Conservation (phyloP, 2,329 filamentous ascomycete species). For the Fusarium chuoi region DNA sequence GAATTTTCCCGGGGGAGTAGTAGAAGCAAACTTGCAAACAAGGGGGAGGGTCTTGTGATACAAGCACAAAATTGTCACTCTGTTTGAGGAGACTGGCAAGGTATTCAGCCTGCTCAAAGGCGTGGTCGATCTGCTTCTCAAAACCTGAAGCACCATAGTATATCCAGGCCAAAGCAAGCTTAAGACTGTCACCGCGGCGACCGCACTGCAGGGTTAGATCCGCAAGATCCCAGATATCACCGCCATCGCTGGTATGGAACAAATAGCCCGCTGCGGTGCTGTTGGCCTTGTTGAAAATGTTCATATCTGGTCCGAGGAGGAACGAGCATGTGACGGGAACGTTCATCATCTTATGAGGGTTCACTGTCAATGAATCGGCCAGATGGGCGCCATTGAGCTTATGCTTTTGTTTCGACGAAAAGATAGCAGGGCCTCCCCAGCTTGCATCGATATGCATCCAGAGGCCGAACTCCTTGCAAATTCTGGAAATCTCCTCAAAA, state of each 20-base stretch:
- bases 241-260: conserved; percentile 70
- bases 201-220: conserved; percentile 96
- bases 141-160: conserved; percentile 87
- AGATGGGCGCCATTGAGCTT: conserved; percentile 77
- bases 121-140: conserved; percentile 73
- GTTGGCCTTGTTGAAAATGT: conserved; percentile 83
- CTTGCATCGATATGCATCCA: conserved; percentile 95
- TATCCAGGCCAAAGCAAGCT: conserved; percentile 87
- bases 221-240: conserved; percentile 85
- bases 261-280: conserved; percentile 88
- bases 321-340: conserved; percentile 92
- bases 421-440: conserved; percentile 89
- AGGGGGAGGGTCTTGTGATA: conserved; percentile 80
- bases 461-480: conserved; percentile 77
- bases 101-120: conserved; percentile 76
- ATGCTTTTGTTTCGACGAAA: conserved; percentile 70
- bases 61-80: conserved; percentile 72
- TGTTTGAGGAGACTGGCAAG: conserved; percentile 69
- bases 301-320: conserved; percentile 80
- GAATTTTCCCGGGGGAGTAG: conserved; percentile 68
- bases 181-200: conserved; percentile 83
- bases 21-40: conserved; percentile 98
- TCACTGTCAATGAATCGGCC: conserved; percentile 86
- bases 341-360: conserved; percentile 97
- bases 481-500: conserved; percentile 72